Evolutionary conservation across 352 stramenopile genomes (phyloP), one percentile per base, ranked within the genome.

Genomic region (Phytopythium ostracodes): DNA sequence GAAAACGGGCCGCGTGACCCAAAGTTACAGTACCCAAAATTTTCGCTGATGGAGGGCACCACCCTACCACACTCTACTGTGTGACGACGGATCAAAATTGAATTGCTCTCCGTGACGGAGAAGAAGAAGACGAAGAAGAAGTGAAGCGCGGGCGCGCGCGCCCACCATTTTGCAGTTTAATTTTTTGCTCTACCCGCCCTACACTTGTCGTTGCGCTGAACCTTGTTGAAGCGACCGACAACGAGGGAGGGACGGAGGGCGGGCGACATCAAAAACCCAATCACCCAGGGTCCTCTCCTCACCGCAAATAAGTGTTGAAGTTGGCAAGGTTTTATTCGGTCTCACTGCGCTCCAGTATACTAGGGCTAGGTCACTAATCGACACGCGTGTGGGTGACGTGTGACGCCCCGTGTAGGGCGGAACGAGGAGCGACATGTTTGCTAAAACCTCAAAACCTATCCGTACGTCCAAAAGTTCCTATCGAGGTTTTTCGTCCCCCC

Each of bases 251-350:
- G 33, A 38, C 33, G 33, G 33, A 14, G 33, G 33, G 33, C 33
- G 33, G 33, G 33, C 33, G 33, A 38, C 33, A 10, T 38, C 7
- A 38, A 38, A 38, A 38, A 38, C 2, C 33, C 33, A 38, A 38
- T 38, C 14, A 38, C 33, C 33, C 33, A 38, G 14, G 7, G 10
- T 38, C 33, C 14, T 9, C 31, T 10, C 33, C 33, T 38, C 46
- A 52, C 46, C n/a, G 22, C 46, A 31, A 31, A 52, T 52, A 52
- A 52, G 31, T 52, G 46, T 52, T 52, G 46, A 52, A 52, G 46
- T 52, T 52, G 46, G n/a, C 46, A 22, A 31, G 46, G 22, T 29
- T 25, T 29, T 44, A 44, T 44, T 44, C 14, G 33, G 33, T 15
- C 33, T 10, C 33, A 38, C 33, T 10, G 40, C 5, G 17, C 40